These are phyloP conservation scores for Trametes punicea DNA, from an alignment of 768 basidiomycete genomes.

Conservation along the genomic window DNA sequence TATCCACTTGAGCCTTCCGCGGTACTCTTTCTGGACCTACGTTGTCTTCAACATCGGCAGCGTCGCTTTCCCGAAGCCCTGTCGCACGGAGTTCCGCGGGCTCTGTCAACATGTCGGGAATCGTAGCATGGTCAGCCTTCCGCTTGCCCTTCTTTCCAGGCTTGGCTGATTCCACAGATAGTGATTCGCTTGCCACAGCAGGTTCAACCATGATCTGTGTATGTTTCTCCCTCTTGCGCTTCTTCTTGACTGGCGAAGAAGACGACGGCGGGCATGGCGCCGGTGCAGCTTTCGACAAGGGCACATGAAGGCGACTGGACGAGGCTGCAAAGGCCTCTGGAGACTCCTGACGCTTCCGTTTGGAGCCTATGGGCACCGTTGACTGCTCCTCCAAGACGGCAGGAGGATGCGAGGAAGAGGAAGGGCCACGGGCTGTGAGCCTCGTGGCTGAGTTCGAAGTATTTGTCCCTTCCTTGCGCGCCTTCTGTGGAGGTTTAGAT, in stretches of 20 bases:
- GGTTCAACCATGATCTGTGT: not conserved
- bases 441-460: not conserved
- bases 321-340: not conserved
- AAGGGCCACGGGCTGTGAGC: not conserved
- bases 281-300: not conserved
- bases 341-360: constrained; percentile 11
- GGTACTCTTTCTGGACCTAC: not conserved
- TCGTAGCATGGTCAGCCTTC: not conserved
- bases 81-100: not conserved
- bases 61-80: not conserved
- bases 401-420: not conserved
- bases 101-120: not conserved
- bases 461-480: not conserved
- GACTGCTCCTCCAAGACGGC: too few relatives aligned
- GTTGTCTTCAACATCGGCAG: not conserved
- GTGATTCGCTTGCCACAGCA: not conserved
- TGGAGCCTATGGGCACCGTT: constrained; percentile 3
- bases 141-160: constrained; percentile 8
- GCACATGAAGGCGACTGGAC: not conserved
- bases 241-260: constrained; percentile 21
- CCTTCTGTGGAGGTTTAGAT: not conserved
- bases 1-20: constrained; percentile 15
- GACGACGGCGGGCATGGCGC: not conserved
- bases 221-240: constrained; percentile 27
- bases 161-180: not conserved